Evolutionary conservation across 495 filamentous ascomycete genomes (phyloP), one percentile per base, ranked within the genome.

Genomic region (Aspergillus nanangensis): DNA sequence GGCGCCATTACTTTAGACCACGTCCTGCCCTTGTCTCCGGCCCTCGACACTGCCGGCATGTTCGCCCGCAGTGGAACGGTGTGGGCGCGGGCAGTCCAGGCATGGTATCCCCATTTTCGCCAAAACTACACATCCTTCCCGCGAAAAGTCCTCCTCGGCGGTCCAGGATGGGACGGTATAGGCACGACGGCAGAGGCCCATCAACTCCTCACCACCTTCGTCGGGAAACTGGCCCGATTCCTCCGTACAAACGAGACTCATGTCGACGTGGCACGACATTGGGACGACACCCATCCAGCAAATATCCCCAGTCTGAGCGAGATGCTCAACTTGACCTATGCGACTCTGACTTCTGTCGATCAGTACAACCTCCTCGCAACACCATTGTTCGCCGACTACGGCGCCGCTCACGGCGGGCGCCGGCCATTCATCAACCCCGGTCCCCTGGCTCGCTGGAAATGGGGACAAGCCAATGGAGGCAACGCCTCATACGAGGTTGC

Each of bases 361-460:
- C 77, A 82, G 48, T 76, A 61, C 32, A 53, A 44, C 5, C 65
- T 71, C 14, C 55, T 81, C 18, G 66, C 69, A 3, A 55, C 63
- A 2, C 75, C 78, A 0, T 76, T 82, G 44, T 80, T 72, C 48
- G 57, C 58, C 3, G 76, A 78, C 51, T 81, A 80, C 38, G 76
- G 66, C 1, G 64, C 67, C 8, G 53, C 58, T 3, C 54, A 78
- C 45, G 60, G 63, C 14, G 75, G 72, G 27, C 70, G 74, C 22
- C 55, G 43, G 1, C 79, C 78, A 1, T 81, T 78, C 41, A 61
- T 82, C 18, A 71, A 81, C 52, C 79, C 79, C 1, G 66, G 59
- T 0, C 80, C 80, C 2, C 52, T 80, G 4, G 48, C 64, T 2
- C 74, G 81, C 7, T 87, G 81, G 80, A 62, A 59, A 1, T 82